These are phyloP conservation scores for Flammula alnicola DNA, from an alignment of 1,284 basidiomycete species.

Conservation along the genomic window DNA sequence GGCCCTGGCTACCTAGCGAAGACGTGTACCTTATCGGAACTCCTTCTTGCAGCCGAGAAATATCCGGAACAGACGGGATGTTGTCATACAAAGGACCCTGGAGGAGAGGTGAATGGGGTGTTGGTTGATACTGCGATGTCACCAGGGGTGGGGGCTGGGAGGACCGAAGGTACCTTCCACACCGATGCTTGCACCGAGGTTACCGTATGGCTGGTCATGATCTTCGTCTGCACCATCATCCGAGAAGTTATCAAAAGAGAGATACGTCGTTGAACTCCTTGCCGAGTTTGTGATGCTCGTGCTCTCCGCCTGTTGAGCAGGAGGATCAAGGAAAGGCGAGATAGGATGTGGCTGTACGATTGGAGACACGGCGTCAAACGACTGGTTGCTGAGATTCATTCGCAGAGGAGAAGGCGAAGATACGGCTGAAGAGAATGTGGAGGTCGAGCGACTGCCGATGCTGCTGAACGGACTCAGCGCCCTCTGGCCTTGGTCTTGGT, in stretches of 20 bases:
- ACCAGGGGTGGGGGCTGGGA: neutral
- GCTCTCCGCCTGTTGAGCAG: neutral
- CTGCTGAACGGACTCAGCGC: slow-evolving; percentile 9
- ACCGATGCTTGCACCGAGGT: slow-evolving; percentile 8
- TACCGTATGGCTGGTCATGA: slow-evolving; percentile 8
- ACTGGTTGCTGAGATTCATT: slow-evolving; percentile 23
- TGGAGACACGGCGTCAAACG: slow-evolving; percentile 25
- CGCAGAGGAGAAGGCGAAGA: slow-evolving; percentile 17
- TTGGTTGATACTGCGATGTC: neutral
- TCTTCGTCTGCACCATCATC: slow-evolving; percentile 6
- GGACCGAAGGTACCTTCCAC: neutral
- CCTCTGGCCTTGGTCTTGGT: slow-evolving; percentile 7
- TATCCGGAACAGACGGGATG: neutral
- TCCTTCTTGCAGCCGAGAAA: neutral
- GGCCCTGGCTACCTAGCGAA: no score
- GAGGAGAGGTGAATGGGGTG: neutral
- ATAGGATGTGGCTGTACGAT: slow-evolving; percentile 5
- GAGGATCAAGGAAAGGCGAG: slow-evolving; percentile 1
- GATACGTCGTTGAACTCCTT: slow-evolving; percentile 21
- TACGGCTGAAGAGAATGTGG: slow-evolving; percentile 13
- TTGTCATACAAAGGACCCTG: neutral
- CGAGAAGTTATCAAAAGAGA: slow-evolving; percentile 19
- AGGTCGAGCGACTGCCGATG: slow-evolving; percentile 1
- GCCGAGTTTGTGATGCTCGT: slow-evolving; percentile 12
- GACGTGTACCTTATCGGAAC: neutral